Base-by-base conservation (phyloP, 2,329 filamentous ascomycete genomes). In the Corinectria fuckeliana region DNA sequence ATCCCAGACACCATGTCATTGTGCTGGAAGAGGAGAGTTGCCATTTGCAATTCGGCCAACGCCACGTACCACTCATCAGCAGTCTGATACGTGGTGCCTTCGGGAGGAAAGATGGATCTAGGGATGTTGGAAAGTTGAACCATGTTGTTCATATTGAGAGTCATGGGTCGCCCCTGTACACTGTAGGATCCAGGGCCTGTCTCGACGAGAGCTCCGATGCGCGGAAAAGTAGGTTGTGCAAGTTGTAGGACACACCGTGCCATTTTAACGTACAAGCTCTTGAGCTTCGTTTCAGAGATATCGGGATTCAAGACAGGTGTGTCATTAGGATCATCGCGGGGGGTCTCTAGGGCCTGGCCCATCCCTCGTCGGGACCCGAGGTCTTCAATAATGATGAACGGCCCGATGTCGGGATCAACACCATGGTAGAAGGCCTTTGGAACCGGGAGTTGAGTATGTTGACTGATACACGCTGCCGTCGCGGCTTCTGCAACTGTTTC, bases 141-240 rank as follows among this genome's bases (percentile, higher is more conserved):
- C 56, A 78, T 69, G 50, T 79, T 74, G 58, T 75, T 81, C 77
- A 82, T 81, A 50, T 79, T 78, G 0, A 74, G 68, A 2, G 76
- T 78, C 2, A 82, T 57, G 2, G 78, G 78, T 13, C 77, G 71
- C 28, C 67, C 66, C 4, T 50, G 59, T 5, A 77, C 72, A 28
- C 61, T 42, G 68, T 71, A 75, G 2, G 32, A 64, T n/a, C 69
- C 67, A 5, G 69, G 55, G 2, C 63, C 62, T 1, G 61, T 48
- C 54, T 77, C 64, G 23, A 60, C 48, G 0, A 81, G 66, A 21
- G 72, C 74, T 10, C 79, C 79, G 14, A 82, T 81, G 16, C 67
- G 65, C 20, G 71, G 39, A 42, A 81, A 76, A 0, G 63, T 73
- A 1, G 66, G 62, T 10, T 38, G 66, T 5, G 69, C 74, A 3